Evolutionary conservation across 2,329 filamentous ascomycete genomes (phyloP), one percentile per base, ranked within the genome.

Genomic region (Fusarium sterilihyphosum): DNA sequence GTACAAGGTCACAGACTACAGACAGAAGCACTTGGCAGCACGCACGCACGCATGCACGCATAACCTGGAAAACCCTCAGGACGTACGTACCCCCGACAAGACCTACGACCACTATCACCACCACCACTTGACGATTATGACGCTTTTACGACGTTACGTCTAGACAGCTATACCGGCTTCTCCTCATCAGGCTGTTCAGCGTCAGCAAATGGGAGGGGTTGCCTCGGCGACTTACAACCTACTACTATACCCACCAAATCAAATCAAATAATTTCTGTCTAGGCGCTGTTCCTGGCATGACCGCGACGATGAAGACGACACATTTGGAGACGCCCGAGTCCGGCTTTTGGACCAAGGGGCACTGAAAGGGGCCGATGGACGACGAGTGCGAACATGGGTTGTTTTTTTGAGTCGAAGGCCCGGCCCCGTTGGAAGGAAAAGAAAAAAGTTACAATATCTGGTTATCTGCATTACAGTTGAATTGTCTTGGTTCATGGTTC

Each of bases 141-240:
- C 82, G 82, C 81, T 84, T 84, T 85, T 81, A 85, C 81, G 83
- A 85, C 81, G 80, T 84, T 81, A 85, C 81, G 83, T 85, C 83
- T 84, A 85, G 83, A 85, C 83, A 84, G 82, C 81, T 81, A 81
- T 78, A 80, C 79, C 78, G 76, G 78, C 81, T 78, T 77, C 71
- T 79, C 73, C 74, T 78, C 73, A 73, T 73, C 72, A 78, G 75
- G 73, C 78, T 79, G 78, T 79, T 73, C 75, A 73, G 69, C 73
- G 74, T 73, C 78, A 76, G 78, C 79, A 66, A 67, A 77, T 77
- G 77, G 76, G 71, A 72, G 75, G 77, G 76, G 79, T 79, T 79
- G 80, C 79, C 77, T 80, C 79, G 79, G 81, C 80, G 77, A 82
- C 77, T 56, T 80, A 82, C 78, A 78, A 82, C 79, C 78, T 80